Evolutionary conservation across 768 basidiomycete genomes (phyloP), one percentile per base, ranked within the genome.

Genomic region (Podaxis sp.): DNA sequence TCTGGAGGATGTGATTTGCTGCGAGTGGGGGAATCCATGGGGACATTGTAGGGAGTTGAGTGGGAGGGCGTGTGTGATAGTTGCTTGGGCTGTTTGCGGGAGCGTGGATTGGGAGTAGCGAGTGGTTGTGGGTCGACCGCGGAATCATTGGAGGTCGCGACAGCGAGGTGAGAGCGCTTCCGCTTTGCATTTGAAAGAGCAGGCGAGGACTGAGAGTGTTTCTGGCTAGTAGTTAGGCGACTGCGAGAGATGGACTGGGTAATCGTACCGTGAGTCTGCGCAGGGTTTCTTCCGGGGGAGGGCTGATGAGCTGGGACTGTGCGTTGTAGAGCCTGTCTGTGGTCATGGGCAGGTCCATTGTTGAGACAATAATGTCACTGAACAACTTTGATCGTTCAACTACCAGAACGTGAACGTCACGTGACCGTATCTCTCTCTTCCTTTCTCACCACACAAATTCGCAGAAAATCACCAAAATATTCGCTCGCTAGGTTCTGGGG

Each of bases 281-380:
- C 8, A 86, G 70, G 1, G 74, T 75, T 65, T 88, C 87, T 66
- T 88, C 87, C 1, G 87, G 87, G 2, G 87, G 87, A 1, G 86
- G 87, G 66, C 86, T 87, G 64, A 88, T 85, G 46, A 77, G 69
- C 64, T 76, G 73, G 63, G 73, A 67, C 68, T 76, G 28, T 3
- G 63, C 26, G 71, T 67, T 51, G 69, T 68, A 46, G 69, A 72
- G 6, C 70, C 55, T 52, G 64, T 60, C 15, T 33, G 44, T 39
- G 52, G 59, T 65, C 60, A 49, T 12, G n/a, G 48, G 28, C 4
- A 42, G 17, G 44, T 46, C 44, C 44, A 46, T 46, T 4, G 40
- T 15, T 40, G 38, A 40, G 13, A 33, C 38, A 19, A 39, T 19
- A 19, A 44, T 17, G 26, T 33, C 33, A 7, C 13, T 12, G 28